phyloP scores from a whole-genome alignment of 371 early-diverging fungal genomes.

The Mortierella sp. region DNA sequence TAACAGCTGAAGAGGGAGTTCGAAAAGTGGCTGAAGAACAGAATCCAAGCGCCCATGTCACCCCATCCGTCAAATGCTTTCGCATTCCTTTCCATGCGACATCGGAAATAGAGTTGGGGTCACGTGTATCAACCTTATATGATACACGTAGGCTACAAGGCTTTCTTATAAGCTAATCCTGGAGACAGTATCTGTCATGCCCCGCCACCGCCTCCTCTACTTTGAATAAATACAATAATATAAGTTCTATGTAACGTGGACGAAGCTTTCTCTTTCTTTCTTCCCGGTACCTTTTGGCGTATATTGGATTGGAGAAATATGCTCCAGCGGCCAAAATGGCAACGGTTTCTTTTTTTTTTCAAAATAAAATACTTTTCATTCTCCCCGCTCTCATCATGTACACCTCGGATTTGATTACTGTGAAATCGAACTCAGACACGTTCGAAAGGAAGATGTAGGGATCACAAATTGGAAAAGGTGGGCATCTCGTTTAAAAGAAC shows the following conservation, averaged over 20 bases:
- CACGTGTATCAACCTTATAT: background rate
- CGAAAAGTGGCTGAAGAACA: slow-evolving; percentile 6
- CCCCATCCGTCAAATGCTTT: slow-evolving; percentile 3
- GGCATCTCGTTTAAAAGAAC: background rate
- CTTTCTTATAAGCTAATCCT: too few species aligned
- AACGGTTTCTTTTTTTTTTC: background rate
- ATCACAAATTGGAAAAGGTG: background rate
- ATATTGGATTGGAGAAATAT: too few species aligned
- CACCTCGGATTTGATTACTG: background rate
- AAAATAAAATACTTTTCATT: background rate
- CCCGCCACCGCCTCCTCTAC: too few species aligned
- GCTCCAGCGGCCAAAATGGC: too few species aligned
- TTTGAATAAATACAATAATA: too few species aligned
- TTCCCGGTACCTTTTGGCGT: too few species aligned
- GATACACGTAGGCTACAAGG: too few species aligned
- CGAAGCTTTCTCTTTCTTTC: too few species aligned
- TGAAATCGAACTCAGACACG: slow-evolving; percentile 4
- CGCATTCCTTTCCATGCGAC: background rate
- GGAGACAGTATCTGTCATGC: too few species aligned
- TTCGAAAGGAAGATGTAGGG: slow-evolving; percentile 1
- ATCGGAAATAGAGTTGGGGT: background rate
- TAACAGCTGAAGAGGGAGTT: background rate
- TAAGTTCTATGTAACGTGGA: too few species aligned
- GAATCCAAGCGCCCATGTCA: slow-evolving; percentile 3
- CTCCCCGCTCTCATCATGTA: slow-evolving; percentile 1